Base-by-base conservation (phyloP, 768 basidiomycete species). In the Terana coerulea region DNA sequence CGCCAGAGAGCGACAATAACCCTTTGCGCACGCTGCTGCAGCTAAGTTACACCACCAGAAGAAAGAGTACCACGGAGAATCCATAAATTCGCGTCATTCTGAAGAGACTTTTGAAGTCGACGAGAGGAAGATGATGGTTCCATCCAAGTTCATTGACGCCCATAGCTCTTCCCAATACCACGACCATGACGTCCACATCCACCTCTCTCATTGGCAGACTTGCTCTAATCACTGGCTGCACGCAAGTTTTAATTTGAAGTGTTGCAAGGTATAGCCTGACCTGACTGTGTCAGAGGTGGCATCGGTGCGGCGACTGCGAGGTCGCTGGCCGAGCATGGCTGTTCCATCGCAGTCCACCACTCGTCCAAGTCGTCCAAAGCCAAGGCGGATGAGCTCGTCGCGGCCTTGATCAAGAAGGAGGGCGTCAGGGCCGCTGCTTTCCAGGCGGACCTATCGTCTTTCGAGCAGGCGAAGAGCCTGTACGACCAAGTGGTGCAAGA, bases 1-100 rank as follows among this genome's bases (percentile, higher is more conserved):
- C 90, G 17, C 93, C 95, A 26, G 80, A 81, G 0, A 76, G 75
- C 1, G 89, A 89, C 9, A 98, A 74, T 0, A 91, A 93, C 48
- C 81, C 76, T 51, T 84, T 88, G 14, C 78, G 78, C 10, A 79
- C 70, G 3, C 94, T 94, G 71, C 91, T 88, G 0, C 72, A 57
- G 28, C 81, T 79, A 15, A 93, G 73, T 2, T 78, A 61, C 1
- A 74, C 59, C 0, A 87, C 79, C 15, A 84, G 49, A 22, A 72
- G 42, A 29, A 80, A 62, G n/a, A 49, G 54, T 10, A 33, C 43
- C n/a, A 37, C 24, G 9, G 54, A 49, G 19, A 55, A 37, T 14
- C 34, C 8, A 1, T 45, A 29, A 34, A 53, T 5, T 1, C 30
- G 31, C 7, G 31, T 17, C 52, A 53, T 45, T n/a, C n/a, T n/a